Evolutionary conservation across 495 filamentous ascomycete species (phyloP).

Genomic region (Bacidia rubella): DNA sequence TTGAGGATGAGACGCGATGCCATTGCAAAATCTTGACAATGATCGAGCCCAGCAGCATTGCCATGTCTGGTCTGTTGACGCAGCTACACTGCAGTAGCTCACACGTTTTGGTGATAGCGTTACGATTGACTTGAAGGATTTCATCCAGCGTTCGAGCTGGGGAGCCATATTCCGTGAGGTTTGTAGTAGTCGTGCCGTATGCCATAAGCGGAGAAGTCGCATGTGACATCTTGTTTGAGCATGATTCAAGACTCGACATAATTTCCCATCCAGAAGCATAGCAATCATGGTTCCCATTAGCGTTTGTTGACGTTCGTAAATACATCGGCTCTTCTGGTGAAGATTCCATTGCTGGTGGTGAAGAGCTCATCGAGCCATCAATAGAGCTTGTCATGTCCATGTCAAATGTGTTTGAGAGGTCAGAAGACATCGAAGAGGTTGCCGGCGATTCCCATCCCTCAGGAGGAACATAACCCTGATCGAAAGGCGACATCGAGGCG

Average conservation of each 20-base stretch:
- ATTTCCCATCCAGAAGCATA: neutral
- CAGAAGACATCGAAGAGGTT: neutral
- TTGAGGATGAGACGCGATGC: neutral
- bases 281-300: neutral
- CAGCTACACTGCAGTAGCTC: slow-evolving; percentile 1
- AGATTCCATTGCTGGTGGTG: neutral
- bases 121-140: slow-evolving; percentile 3
- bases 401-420: neutral
- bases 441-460: neutral
- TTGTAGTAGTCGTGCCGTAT: neutral
- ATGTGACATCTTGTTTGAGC: neutral
- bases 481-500: neutral
- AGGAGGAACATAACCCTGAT: neutral
- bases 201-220: neutral
- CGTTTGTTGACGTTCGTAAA: neutral
- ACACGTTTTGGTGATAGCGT: slow-evolving; percentile 1
- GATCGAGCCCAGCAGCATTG: slow-evolving; percentile 4
- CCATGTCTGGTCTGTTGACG: slow-evolving; percentile 6
- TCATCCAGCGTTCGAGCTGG: neutral
- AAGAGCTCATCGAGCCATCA: neutral
- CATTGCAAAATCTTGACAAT: slow-evolving; percentile 6
- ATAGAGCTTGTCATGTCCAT: neutral
- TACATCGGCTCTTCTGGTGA: neutral
- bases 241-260: neutral
- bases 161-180: neutral